Evolutionary conservation across 805 yeast genomes (phyloP).

Genomic region (Lipomyces yamadae): DNA sequence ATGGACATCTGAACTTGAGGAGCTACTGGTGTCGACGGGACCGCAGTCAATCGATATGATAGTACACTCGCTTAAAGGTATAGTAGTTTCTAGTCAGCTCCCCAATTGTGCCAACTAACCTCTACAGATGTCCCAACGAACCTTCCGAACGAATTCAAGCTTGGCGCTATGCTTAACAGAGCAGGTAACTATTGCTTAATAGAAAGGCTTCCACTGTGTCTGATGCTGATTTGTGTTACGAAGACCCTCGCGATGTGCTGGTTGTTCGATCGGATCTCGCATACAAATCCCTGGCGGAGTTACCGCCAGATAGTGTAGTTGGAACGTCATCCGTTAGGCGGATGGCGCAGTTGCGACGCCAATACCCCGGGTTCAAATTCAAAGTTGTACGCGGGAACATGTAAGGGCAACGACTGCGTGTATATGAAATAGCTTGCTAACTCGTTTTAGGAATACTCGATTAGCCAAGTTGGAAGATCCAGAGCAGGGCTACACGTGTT

Average conservation of each 20-base stretch:
- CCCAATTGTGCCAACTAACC: neutral
- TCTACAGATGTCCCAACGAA: constrained; percentile 66
- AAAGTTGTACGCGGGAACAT: constrained; percentile 86
- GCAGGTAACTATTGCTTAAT: constrained; percentile 47
- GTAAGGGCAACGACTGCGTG: constrained; percentile 36
- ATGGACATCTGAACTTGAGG: constrained; percentile 96
- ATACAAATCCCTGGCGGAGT: constrained; percentile 67
- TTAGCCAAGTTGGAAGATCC: constrained; percentile 77
- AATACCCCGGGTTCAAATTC: constrained; percentile 75
- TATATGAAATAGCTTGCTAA: neutral
- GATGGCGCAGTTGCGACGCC: constrained; percentile 83
- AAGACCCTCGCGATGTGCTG: constrained; percentile 84
- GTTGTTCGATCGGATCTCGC: constrained; percentile 71
- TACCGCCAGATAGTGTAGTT: constrained; percentile 84
- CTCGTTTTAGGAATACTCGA: constrained; percentile 62
- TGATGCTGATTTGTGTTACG: neutral
- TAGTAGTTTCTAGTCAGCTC: constrained; percentile 42
- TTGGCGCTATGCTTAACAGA: constrained; percentile 84
- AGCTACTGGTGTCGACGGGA: constrained; percentile 67
- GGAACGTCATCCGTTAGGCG: constrained; percentile 96
- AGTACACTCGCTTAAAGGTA: constrained; percentile 91
- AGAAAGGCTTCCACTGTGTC: neutral
- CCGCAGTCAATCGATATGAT: constrained; percentile 76
- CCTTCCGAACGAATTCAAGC: constrained; percentile 84
- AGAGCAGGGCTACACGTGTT: constrained; percentile 58